A percentile compares a stretch with the other conserved stretches of the same genome.
Conservation (phyloP, 2,329 filamentous ascomycete genomes). For the Sporothrix curviconia region DNA sequence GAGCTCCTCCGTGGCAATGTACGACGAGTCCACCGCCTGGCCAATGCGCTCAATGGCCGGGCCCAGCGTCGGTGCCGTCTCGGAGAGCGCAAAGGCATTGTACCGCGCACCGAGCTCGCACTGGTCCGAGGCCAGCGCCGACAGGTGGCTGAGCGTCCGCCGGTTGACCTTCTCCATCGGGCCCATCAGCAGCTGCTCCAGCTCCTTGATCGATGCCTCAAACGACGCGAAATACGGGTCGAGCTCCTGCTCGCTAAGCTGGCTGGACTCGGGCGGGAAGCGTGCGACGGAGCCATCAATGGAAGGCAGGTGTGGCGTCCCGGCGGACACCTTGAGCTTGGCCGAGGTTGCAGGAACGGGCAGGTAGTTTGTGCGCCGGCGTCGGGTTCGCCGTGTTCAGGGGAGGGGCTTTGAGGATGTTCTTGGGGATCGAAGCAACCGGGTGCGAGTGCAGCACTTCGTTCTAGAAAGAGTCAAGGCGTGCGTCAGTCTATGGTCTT, state of each 20-base stretch:
- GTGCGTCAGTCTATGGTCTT: slow-evolving; percentile 15
- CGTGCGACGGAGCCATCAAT: slow-evolving; percentile 36
- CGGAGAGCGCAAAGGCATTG: slow-evolving; percentile 92
- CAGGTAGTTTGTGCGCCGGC: slow-evolving; percentile 75
- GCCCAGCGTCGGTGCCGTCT: slow-evolving; percentile 80
- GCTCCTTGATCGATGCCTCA: slow-evolving; percentile 82
- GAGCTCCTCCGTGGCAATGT: slow-evolving; percentile 89
- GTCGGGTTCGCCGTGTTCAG: slow-evolving; percentile 90
- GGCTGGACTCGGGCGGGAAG: slow-evolving; percentile 73
- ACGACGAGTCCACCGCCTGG: slow-evolving; percentile 91
- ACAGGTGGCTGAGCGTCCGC: slow-evolving; percentile 77
- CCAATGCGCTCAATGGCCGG: slow-evolving; percentile 91
- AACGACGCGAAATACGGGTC: slow-evolving; percentile 96
- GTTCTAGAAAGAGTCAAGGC: slow-evolving; percentile 55
- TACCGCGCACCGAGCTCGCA: slow-evolving; percentile 92
- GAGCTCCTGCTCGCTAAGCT: slow-evolving; percentile 78
- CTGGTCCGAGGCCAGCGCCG: slow-evolving; percentile 76
- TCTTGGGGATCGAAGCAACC: slow-evolving; percentile 85
- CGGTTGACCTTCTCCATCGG: slow-evolving; percentile 97
- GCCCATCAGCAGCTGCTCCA: slow-evolving; percentile 80
- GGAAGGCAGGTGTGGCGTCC: slow-evolving; percentile 13
- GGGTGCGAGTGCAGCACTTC: slow-evolving; percentile 94
- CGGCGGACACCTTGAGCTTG: slow-evolving; percentile 62
- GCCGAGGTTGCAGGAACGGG: slow-evolving; percentile 80
- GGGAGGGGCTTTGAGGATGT: slow-evolving; percentile 89